Evolutionary conservation across 371 early-diverging fungal species (phyloP), one percentile per base, ranked within the genome.

Genomic region (Coemansia sp.): DNA sequence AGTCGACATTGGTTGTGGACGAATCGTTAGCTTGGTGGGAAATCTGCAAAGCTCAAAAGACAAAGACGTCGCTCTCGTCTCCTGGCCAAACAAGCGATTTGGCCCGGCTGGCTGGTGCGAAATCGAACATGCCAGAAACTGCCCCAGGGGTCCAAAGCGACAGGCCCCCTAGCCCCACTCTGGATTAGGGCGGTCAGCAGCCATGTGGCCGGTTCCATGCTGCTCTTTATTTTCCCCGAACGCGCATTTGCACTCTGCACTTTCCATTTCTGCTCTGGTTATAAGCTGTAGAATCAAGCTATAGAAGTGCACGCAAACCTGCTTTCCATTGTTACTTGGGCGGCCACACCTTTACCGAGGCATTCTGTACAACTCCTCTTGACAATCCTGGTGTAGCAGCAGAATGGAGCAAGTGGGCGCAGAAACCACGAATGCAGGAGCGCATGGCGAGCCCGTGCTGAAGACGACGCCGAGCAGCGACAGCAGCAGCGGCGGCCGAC

Each of bases 401-500:
- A 20, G 20, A 45, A 45, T 45, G 45, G 16, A n/a, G 16, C 45
- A 45, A n/a, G 8, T 7, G 45, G 45, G 16, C 45, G 45, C 45
- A 45, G 45, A 45, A n/a, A 45, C 45, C 16, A n/a, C 45, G 16
- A 14, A 45, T 16, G 45, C 45, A 20, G 16, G 16, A 14, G 45
- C 16, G 4, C 45, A 8, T 20, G 45, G 16, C 20, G 45, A 45
- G 45, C 45, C 14, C 14, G 16, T 45, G 14, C 45, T n/a, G 16
- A 35, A 35, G 26, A 35, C 10, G 8, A 26, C 32, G 26, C 20
- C 26, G 34, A 32, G 34, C 48, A 43, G 55, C 49, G 39, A 41
- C 40, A 26, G 16, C 20, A 65, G 58, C 57, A 52, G 36, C 31
- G 54, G 31, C 57, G 58, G 63, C 68, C 52, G 49, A 43, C 30